Conservation (phyloP, 208 protist species). For the Eutreptiella sp. region DNA sequence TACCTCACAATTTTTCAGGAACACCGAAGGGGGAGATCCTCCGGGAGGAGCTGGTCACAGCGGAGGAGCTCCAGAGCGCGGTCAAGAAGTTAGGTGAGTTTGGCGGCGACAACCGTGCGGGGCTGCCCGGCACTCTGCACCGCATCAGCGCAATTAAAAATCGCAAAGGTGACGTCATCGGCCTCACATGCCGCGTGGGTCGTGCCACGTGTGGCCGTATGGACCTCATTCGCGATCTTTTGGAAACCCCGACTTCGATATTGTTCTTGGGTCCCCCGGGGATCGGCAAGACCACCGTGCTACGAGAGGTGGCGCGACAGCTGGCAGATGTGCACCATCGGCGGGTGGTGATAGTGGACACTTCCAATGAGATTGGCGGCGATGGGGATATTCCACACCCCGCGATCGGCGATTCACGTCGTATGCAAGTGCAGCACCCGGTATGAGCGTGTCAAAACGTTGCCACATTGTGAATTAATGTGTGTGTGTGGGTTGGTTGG, state of each 20-base stretch:
- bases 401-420: slow-evolving; percentile 33
- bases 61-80: too few relatives aligned
- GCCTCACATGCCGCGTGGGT: slow-evolving; percentile 36
- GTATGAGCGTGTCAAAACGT: too few relatives aligned
- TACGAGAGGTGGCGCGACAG: slow-evolving; percentile 37
- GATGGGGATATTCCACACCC: slow-evolving; percentile 41
- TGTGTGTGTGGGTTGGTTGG: too few relatives aligned
- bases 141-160: neutral
- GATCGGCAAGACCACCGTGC: slow-evolving; percentile 46
- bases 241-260: neutral
- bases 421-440: slow-evolving; percentile 45
- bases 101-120: neutral
- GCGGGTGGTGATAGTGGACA: slow-evolving; percentile 45
- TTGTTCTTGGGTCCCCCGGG: slow-evolving; percentile 43
- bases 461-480: too few relatives aligned
- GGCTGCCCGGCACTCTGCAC: neutral
- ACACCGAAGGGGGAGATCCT: too few relatives aligned
- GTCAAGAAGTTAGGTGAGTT: too few relatives aligned
- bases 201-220: slow-evolving; percentile 16
- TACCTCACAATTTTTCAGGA: too few relatives aligned
- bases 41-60: too few relatives aligned
- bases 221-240: neutral
- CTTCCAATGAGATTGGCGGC: slow-evolving; percentile 52
- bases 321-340: neutral
- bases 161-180: slow-evolving; percentile 24